Percentiles rank a stretch among this genome's conserved stretches.
These are phyloP conservation scores for Fraxinus albicans DNA, from an alignment of 305 asterid genomes.

Conservation along the genomic window DNA sequence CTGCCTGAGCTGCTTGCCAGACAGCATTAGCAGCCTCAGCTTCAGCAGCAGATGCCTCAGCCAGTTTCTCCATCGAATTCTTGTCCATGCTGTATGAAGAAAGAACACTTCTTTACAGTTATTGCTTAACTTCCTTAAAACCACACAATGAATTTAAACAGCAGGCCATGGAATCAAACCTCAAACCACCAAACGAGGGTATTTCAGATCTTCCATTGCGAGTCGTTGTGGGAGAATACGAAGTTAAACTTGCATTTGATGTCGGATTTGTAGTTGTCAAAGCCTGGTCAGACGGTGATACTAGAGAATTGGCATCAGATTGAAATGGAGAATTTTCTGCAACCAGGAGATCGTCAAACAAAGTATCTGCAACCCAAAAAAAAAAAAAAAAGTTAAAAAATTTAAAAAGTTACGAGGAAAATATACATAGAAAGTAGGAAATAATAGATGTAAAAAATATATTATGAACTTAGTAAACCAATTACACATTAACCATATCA, in stretches of 20 bases:
- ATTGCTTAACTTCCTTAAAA: slow-evolving; percentile 6
- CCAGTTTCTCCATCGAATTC: slow-evolving; percentile 80
- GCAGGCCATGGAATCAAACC: slow-evolving; percentile 40
- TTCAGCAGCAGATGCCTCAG: slow-evolving; percentile 98
- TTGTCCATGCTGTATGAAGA: slow-evolving; percentile 61
- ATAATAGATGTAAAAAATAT: slow-evolving; percentile 13
- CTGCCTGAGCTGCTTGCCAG: slow-evolving; percentile 83
- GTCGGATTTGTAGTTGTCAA: slow-evolving; percentile 50
- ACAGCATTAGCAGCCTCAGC: slow-evolving; percentile 96
- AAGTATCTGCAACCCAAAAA: slow-evolving; percentile 51
- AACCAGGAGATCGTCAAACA: slow-evolving; percentile 83
- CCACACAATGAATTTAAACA: slow-evolving; percentile 19
- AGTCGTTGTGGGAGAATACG: slow-evolving; percentile 36
- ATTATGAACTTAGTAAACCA: neutral
- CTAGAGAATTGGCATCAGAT: slow-evolving; percentile 52
- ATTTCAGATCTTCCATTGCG: slow-evolving; percentile 59
- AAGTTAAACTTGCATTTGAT: slow-evolving; percentile 37
- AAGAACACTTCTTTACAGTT: neutral
- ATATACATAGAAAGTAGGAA: slow-evolving; percentile 6
- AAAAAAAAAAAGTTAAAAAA: neutral
- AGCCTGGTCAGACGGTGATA: neutral
- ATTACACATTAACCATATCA: slow-evolving; percentile 14
- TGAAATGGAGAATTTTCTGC: slow-evolving; percentile 90
- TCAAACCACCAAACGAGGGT: slow-evolving; percentile 41
- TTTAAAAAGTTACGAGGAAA: neutral